Conservation (phyloP, 306 rosid species). For the Cucurbita pepo region DNA sequence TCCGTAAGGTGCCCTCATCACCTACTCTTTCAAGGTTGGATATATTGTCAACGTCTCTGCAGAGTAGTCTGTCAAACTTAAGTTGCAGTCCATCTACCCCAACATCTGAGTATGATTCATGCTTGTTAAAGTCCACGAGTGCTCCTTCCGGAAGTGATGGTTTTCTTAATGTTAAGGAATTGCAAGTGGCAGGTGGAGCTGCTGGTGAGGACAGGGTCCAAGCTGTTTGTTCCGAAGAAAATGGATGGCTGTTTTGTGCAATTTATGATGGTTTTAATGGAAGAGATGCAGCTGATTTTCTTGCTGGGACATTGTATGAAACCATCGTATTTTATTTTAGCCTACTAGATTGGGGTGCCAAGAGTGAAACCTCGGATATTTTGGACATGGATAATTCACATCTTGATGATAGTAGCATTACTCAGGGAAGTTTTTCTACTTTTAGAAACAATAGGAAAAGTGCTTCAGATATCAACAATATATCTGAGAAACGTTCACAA, state of each 20-base stretch:
- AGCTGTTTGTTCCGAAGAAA: slow-evolving; percentile 96
- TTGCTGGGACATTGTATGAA: slow-evolving; percentile 88
- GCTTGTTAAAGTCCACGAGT: slow-evolving; percentile 29
- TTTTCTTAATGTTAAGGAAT: slow-evolving; percentile 60
- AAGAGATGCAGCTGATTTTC: slow-evolving; percentile 96
- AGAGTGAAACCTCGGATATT: slow-evolving; percentile 19
- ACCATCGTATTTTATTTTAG: slow-evolving; percentile 51
- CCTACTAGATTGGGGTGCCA: slow-evolving; percentile 43
- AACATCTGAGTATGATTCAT: slow-evolving; percentile 49
- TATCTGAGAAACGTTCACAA: slow-evolving; percentile 15
- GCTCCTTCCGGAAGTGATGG: slow-evolving; percentile 56
- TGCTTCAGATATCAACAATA: slow-evolving; percentile 11
- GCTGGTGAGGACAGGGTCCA: slow-evolving; percentile 99
- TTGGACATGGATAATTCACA: slow-evolving; percentile 19
- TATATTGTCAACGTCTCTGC: slow-evolving; percentile 68
- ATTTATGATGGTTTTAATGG: slow-evolving; percentile 97
- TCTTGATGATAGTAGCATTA: slow-evolving; percentile 15
- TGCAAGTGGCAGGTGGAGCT: slow-evolving; percentile 99
- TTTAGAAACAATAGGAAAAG: slow-evolving; percentile 2
- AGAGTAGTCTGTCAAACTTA: slow-evolving; percentile 55
- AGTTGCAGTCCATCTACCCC: slow-evolving; percentile 73
- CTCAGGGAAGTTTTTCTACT: slow-evolving; percentile 13
- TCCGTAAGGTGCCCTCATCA: slow-evolving; percentile 73
- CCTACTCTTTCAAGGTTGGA: slow-evolving; percentile 64
- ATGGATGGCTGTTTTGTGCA: slow-evolving; percentile 95